Evolutionary conservation across 352 stramenopile genomes (phyloP), one percentile per base, ranked within the genome.

Genomic region (Pythium chondricola): DNA sequence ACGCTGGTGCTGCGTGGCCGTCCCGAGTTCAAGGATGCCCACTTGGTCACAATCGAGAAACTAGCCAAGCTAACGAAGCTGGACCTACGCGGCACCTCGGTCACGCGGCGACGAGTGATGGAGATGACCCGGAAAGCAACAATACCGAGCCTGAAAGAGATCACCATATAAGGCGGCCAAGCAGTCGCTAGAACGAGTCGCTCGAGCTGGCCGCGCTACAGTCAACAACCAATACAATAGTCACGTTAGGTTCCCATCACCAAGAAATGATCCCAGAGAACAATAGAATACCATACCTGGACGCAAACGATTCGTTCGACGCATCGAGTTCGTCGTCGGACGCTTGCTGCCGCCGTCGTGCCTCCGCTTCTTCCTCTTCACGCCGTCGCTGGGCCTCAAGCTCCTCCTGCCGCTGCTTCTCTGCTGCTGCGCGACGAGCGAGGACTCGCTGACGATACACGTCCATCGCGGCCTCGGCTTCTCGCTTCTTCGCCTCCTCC

Each of bases 361-460:
- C 33, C 25, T 21, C 32, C 20, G 67, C 63, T 59, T 78, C 69
- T 36, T 74, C 63, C 31, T 72, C 65, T 36, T 74, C 61, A 22
- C 53, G 33, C 40, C 71, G 60, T 3, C 31, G 61, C 45, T 72
- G 65, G 3, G 54, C 45, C 43, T 83, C 73, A 21, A 68, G 22
- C 42, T 82, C 72, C 30, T 67, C 42, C 43, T 81, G 67, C 0
- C 58, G 57, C 45, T 84, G 69, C 35, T 85, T 85, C 37, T 85
- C 76, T 0, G 73, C 76, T 6, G 71, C 71, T 58, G n/a, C n/a
- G n/a, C 83, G 81, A 16, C 73, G 60, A 17, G 73, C 69, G 7
- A 88, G 58, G 9, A 88, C 76, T 10, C 76, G 67, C 48, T 85
- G 76, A 13, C 76, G 69, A 45, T 83, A 88, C 1, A 79, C 66